Evolutionary conservation across 768 basidiomycete species (phyloP).

Genomic region (Paxillus rubicundulus): DNA sequence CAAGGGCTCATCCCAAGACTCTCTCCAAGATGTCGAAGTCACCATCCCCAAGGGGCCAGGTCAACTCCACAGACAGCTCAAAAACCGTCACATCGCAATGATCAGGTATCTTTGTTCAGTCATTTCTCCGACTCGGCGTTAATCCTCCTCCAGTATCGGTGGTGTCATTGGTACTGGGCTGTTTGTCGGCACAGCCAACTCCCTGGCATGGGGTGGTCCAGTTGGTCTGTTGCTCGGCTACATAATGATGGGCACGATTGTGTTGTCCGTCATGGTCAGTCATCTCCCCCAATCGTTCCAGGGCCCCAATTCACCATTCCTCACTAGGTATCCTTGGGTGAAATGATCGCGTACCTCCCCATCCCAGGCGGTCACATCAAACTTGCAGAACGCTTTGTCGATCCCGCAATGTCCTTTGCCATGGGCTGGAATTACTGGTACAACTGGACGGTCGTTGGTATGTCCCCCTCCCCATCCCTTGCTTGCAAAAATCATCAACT

Average conservation of each 20-base stretch:
- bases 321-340: conserved; percentile 55
- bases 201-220: conserved; percentile 60
- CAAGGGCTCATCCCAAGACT: conserved; percentile 13
- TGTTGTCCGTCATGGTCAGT: conserved; percentile 68
- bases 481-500: not conserved
- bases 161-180: conserved; percentile 60
- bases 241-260: conserved; percentile 59
- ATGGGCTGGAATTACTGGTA: conserved; percentile 59
- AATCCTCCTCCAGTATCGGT: conserved; percentile 45
- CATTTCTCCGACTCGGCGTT: not conserved
- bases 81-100: conserved; percentile 81
- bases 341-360: conserved; percentile 69
- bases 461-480: not conserved
- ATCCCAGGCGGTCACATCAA: conserved; percentile 80
- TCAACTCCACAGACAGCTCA: conserved; percentile 56
- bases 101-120: conserved; percentile 48
- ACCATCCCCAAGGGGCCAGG: not conserved
- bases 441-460: conserved; percentile 29
- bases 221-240: conserved; percentile 76
- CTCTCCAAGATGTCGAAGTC: conserved; percentile 23
- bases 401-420: conserved; percentile 62
- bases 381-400: conserved; percentile 78
- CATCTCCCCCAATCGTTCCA: too few species aligned
- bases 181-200: conserved; percentile 62
- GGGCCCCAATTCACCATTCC: not conserved